Evolutionary conservation across 805 yeast species (phyloP), one percentile per base, ranked within the genome.

Genomic region (Yarrowia sp.): DNA sequence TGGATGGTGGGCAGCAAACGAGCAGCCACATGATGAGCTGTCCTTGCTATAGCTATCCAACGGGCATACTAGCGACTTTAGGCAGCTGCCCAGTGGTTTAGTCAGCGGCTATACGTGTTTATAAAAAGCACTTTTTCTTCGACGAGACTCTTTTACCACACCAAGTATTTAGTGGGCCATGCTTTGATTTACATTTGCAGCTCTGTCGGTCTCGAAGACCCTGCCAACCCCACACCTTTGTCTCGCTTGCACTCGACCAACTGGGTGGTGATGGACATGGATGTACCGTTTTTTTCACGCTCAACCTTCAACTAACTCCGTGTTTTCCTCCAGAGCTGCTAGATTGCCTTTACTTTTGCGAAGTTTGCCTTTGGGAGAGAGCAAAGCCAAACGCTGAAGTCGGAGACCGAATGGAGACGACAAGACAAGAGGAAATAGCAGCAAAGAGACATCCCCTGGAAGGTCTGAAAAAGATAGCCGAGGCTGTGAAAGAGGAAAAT

Each of bases 191-290:
- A 22, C 28, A 22, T 22, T 22, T 22, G 28, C 3, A 22, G 28
- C 28, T 35, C 38, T 35, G 38, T 35, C 6, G 38, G 13, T 35
- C 38, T 11, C 13, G 13, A 35, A 10, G 50, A 44, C 50, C 50
- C 50, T 44, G 50, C 17, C 35, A 28, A 28, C 36, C 51, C 35
- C 51, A 45, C 51, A 45, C 51, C 51, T 18, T 45, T 45, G 51
- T 45, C 51, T 45, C 51, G 36, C 51, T 31, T 31, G 51, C n/a
- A n/a, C n/a, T n/a, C 33, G 38, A 44, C 51, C 38, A 11, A 10
- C 15, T 15, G 6, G 51, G 36, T 7, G 48, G 38, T 9, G 51
- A 45, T 45, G 51, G 36, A 8, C 51, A 35, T 35, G 55, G 32
- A 48, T 35, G 41, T 48, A 48, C 13, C 17, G 55, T 11, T 18